Percentiles rank a stretch among this genome's conserved stretches.
Evolutionary conservation across 2,329 filamentous ascomycete genomes (phyloP).

Genomic region (Emmonsiellopsis sp.): DNA sequence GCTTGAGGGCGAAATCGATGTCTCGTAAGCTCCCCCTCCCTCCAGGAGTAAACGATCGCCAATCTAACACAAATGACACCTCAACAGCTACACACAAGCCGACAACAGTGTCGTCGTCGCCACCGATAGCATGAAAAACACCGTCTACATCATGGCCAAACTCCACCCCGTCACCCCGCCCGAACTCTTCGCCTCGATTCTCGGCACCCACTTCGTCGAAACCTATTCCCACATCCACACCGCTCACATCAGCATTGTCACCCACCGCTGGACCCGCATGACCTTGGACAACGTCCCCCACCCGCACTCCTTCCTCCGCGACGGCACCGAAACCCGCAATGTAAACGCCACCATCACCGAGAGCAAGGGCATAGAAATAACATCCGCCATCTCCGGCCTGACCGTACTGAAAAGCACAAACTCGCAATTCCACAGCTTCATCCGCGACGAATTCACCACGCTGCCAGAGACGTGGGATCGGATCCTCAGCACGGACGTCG

Average conservation of each 20-base stretch:
- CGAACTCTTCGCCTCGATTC: conserved; percentile 77
- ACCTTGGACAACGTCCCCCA: conserved; percentile 78
- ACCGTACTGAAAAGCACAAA: conserved; percentile 93
- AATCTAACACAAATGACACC: not conserved
- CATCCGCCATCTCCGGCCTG: conserved; percentile 68
- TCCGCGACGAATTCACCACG: conserved; percentile 87
- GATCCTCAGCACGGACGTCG: conserved; percentile 87
- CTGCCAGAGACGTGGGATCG: conserved; percentile 88
- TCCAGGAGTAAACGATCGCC: conserved; percentile 1
- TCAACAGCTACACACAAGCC: conserved; percentile 69
- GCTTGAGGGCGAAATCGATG: conserved; percentile 85
- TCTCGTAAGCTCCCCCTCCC: conserved; percentile 47
- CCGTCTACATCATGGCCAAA: conserved; percentile 88
- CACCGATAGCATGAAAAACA: conserved; percentile 98
- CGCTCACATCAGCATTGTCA: conserved; percentile 70
- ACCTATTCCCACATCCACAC: conserved; percentile 80
- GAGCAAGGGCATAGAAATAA: conserved; percentile 58
- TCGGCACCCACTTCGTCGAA: conserved; percentile 81
- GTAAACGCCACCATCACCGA: conserved; percentile 64
- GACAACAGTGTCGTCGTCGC: conserved; percentile 95
- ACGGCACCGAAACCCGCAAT: conserved; percentile 78
- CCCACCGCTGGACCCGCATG: conserved; percentile 89
- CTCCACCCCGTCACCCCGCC: conserved; percentile 85
- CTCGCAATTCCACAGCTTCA: conserved; percentile 89
- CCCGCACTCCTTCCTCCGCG: conserved; percentile 88